Percentiles rank a stretch among this genome's conserved stretches.
phyloP scores from a whole-genome alignment of 164 flowering plant genomes.

The Magnolia sinica region DNA sequence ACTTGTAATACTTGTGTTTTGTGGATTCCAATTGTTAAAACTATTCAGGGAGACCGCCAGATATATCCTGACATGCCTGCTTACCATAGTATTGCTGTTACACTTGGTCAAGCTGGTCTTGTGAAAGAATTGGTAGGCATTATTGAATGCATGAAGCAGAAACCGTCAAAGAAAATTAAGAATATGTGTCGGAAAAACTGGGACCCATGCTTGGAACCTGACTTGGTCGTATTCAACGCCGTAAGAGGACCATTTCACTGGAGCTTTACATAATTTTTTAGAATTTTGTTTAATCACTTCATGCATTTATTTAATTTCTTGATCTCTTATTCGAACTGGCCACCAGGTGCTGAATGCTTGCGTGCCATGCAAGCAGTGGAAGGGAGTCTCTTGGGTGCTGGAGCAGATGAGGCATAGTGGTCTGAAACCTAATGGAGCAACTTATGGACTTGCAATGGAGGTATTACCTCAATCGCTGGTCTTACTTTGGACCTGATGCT shows the following conservation, averaged over 20 bases:
- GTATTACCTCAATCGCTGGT: slow-evolving; percentile 31
- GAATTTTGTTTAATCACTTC: neutral
- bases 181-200: slow-evolving; percentile 56
- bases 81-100: slow-evolving; percentile 75
- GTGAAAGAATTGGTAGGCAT: slow-evolving; percentile 63
- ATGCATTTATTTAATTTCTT: slow-evolving; percentile 1
- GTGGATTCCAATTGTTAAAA: slow-evolving; percentile 5
- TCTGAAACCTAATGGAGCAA: slow-evolving; percentile 76
- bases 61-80: slow-evolving; percentile 94
- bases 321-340: slow-evolving; percentile 12
- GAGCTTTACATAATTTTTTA: neutral
- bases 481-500: neutral
- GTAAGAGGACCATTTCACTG: slow-evolving; percentile 44
- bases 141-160: slow-evolving; percentile 73
- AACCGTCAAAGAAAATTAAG: slow-evolving; percentile 47
- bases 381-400: slow-evolving; percentile 92
- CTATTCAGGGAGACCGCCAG: slow-evolving; percentile 60
- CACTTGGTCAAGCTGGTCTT: slow-evolving; percentile 93
- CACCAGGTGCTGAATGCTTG: slow-evolving; percentile 87
- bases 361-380: slow-evolving; percentile 71
- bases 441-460: slow-evolving; percentile 99
- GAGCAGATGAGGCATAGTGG: slow-evolving; percentile 67
- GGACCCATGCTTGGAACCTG: slow-evolving; percentile 89
- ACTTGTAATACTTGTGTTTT: neutral
- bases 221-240: slow-evolving; percentile 84